phyloP scores from a whole-genome alignment of 2,329 filamentous ascomycete genomes.

The Penicillium sclerotigenum region DNA sequence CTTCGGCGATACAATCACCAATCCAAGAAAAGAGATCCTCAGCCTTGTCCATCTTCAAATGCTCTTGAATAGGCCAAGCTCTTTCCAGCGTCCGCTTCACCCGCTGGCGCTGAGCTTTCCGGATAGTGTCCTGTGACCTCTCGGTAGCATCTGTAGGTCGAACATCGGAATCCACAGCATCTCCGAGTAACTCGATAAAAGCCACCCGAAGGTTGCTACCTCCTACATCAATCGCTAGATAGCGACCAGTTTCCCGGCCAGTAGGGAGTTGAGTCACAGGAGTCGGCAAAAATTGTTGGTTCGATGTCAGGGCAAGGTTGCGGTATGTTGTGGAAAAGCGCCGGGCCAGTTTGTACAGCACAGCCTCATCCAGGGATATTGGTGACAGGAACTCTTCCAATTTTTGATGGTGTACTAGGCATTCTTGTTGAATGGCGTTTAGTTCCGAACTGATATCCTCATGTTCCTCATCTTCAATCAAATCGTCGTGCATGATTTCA shows the following conservation, averaged over 20 bases:
- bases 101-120: conserved; percentile 48
- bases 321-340: conserved; percentile 46
- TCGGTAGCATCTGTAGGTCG: conserved; percentile 33
- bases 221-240: conserved; percentile 57
- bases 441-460: conserved; percentile 31
- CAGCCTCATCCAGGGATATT: conserved; percentile 40
- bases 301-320: conserved; percentile 44
- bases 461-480: conserved; percentile 35
- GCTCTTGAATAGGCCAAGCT: conserved; percentile 54
- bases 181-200: conserved; percentile 53
- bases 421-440: conserved; percentile 30
- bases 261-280: conserved; percentile 48
- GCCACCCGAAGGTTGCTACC: conserved; percentile 56
- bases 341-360: conserved; percentile 46
- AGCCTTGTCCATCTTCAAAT: conserved; percentile 62
- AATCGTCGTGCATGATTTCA: conserved; percentile 29
- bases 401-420: conserved; percentile 32
- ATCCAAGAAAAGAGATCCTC: conserved; percentile 80
- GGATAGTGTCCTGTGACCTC: conserved; percentile 43
- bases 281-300: conserved; percentile 48
- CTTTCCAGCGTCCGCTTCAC: conserved; percentile 48
- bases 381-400: conserved; percentile 44
- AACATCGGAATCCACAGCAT: conserved; percentile 38
- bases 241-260: conserved; percentile 54
- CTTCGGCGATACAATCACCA: conserved; percentile 69